Conservation (phyloP, 1,284 basidiomycete genomes). For the Porogramme epimiltina region DNA sequence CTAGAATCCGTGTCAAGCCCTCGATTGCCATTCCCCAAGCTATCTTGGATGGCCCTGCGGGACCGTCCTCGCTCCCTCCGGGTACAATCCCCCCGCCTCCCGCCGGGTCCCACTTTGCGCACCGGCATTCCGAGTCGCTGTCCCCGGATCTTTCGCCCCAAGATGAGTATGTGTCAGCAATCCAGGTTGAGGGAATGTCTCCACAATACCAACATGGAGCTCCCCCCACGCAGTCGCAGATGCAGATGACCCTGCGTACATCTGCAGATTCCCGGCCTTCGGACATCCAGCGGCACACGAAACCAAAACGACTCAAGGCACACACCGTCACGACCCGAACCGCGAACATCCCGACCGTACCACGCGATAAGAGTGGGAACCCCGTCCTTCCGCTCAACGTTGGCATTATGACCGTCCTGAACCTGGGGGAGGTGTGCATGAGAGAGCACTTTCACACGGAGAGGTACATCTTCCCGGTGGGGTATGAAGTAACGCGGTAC, state of each 20-base stretch:
- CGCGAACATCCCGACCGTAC: slow-evolving; percentile 73
- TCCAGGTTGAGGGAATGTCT: slow-evolving; percentile 19
- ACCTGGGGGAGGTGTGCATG: slow-evolving; percentile 72
- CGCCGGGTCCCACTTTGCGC: slow-evolving; percentile 13
- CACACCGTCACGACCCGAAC: slow-evolving; percentile 77
- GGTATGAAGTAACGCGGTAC: slow-evolving; percentile 78
- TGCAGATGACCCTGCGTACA: slow-evolving; percentile 32
- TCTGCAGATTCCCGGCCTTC: slow-evolving; percentile 34
- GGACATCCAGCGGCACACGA: slow-evolving; percentile 49
- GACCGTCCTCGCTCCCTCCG: slow-evolving; percentile 12
- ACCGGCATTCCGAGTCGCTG: slow-evolving; percentile 27
- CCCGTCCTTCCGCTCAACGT: slow-evolving; percentile 76
- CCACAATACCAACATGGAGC: slow-evolving; percentile 23
- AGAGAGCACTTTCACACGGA: slow-evolving; percentile 83
- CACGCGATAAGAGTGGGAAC: slow-evolving; percentile 64
- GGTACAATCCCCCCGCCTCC: slow-evolving; percentile 1
- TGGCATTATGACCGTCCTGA: slow-evolving; percentile 80
- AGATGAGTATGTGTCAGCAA: slow-evolving; percentile 24
- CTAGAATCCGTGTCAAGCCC: slow-evolving; percentile 42
- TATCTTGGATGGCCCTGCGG: slow-evolving; percentile 15
- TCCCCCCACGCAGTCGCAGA: slow-evolving; percentile 24
- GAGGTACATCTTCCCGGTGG: slow-evolving; percentile 82
- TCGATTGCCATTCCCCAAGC: slow-evolving; percentile 34
- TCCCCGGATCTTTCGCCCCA: slow-evolving; percentile 29
- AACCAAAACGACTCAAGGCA: slow-evolving; percentile 75